Conservation (phyloP, 2,329 filamentous ascomycete species). For the Trichoderma afroharzianum region DNA sequence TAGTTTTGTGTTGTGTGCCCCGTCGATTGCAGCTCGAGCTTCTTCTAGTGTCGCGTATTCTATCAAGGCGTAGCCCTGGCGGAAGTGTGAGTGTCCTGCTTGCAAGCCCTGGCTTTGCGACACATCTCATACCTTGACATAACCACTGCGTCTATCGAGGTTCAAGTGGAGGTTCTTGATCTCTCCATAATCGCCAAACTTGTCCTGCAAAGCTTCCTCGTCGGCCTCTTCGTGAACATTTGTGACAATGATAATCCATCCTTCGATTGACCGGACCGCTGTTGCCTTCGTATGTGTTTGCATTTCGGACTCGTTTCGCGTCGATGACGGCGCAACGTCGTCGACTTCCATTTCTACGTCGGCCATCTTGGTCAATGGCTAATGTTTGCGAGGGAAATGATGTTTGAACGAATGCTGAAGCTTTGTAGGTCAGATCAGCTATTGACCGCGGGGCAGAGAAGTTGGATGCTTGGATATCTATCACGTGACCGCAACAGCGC, state of each 20-base stretch:
- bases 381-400: not conserved
- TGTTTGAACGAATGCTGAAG: not conserved
- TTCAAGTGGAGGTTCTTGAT: conserved; percentile 86
- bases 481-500: conserved; percentile 5
- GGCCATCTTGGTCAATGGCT: conserved; percentile 39
- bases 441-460: conserved; percentile 5
- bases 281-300: conserved; percentile 70
- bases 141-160: conserved; percentile 75
- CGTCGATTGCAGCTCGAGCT: conserved; percentile 76
- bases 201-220: conserved; percentile 77
- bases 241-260: conserved; percentile 83
- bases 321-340: conserved; percentile 35
- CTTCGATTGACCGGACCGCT: conserved; percentile 81
- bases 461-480: not conserved
- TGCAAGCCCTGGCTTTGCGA: not conserved
- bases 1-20: conserved; percentile 71
- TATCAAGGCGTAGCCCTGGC: conserved; percentile 77
- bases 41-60: conserved; percentile 78
- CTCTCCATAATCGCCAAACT: conserved; percentile 79
- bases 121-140: conserved; percentile 65
- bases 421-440: not conserved
- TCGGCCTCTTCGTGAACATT: conserved; percentile 86
- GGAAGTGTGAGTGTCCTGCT: not conserved
- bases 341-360: conserved; percentile 61
- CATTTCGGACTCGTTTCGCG: conserved; percentile 59